Evolutionary conservation across 2,329 filamentous ascomycete genomes (phyloP).

Genomic region (Phyllosticta citriasiana): DNA sequence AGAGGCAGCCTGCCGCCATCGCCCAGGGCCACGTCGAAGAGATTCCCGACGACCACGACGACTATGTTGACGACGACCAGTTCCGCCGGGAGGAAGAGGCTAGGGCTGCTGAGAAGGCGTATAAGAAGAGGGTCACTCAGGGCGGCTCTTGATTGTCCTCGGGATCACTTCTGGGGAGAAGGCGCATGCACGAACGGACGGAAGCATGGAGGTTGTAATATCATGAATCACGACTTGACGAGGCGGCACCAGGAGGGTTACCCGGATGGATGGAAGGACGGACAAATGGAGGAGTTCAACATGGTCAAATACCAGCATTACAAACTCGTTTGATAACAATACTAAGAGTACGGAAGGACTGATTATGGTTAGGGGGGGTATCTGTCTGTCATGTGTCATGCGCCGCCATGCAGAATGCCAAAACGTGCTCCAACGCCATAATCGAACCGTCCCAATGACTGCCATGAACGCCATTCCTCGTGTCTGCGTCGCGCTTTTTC

Average conservation of each 20-base stretch:
- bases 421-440: neutral
- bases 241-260: neutral
- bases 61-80: neutral
- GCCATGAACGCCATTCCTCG: neutral
- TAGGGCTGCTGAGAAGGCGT: neutral
- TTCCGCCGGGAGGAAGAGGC: neutral
- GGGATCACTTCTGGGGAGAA: neutral
- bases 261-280: too few species aligned
- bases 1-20: neutral
- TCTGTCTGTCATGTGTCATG: neutral
- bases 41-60: constrained; percentile 3
- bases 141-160: neutral
- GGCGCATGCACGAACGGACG: neutral
- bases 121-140: neutral
- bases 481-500: neutral
- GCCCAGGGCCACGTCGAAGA: constrained; percentile 2
- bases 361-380: neutral
- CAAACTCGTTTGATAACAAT: too few species aligned
- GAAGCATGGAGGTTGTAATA: neutral
- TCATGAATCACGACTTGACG: neutral
- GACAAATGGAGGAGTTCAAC: too few species aligned
- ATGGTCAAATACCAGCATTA: too few species aligned
- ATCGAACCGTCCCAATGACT: neutral
- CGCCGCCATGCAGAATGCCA: neutral
- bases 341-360: neutral